Base-by-base conservation (phyloP, 1,284 basidiomycete genomes). In the Pterula multifida region DNA sequence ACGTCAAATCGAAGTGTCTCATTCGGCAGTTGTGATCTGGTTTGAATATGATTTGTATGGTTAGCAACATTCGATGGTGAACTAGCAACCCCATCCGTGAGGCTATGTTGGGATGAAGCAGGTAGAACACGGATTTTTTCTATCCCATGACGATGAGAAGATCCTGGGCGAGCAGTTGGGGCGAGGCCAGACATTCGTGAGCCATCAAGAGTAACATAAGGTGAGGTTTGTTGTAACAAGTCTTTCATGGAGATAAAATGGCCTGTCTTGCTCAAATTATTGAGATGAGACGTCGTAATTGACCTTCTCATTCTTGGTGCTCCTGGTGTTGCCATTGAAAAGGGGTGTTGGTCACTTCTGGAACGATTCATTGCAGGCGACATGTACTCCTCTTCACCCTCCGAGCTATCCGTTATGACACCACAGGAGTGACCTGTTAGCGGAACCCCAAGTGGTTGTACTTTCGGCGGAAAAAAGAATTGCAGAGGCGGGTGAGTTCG, bases 401-500 rank as follows among this genome's bases (percentile, higher is more conserved):
- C 32, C 11, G 32, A 35, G 32, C 32, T 35, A 6, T 3, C 26
- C 3, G 25, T 35, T 23, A 6, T 22, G 3, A 15, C 25, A 13
- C 55, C 55, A 35, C 11, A 35, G n/a, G 11, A 11, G 11, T 35
- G 32, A n/a, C n/a, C 32, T 11, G 32, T 11, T 35, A 35, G 32
- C 32, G n/a, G n/a, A 9, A n/a, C 32, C 32, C n/a, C 32, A n/a
- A n/a, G n/a, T n/a, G n/a, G n/a, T n/a, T 46, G 51, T 17, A 61
- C 58, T 12, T 56, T 55, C 6, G 76, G 76, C 25, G 81, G 81
- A 58, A 81, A 83, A 21, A 70, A 70, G 54, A 75, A 67, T 52
- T 76, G 67, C 15, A 82, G 61, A 1, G 80, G 79, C 4, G 76
- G 75, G 54, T 81, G 79, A 0, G 78, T 78, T 6, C 78, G 73